Evolutionary conservation across 1,284 basidiomycete genomes (phyloP).

Genomic region (Moesziomyces globuligerus): DNA sequence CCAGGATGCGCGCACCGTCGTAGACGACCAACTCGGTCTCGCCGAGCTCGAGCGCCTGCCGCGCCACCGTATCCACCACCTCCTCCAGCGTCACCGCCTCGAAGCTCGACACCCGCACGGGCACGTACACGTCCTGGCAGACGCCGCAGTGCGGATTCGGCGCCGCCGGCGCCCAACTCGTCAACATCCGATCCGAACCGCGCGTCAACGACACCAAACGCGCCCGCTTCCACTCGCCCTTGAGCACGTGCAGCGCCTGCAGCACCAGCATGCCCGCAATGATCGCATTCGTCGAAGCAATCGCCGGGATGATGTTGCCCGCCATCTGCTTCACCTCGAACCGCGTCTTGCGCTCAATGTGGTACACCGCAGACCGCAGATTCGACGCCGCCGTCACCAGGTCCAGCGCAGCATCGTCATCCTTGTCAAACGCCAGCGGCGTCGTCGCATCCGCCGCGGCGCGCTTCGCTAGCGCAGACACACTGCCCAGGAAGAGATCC

Average conservation of each 20-base stretch:
- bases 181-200: constrained; percentile 36
- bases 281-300: constrained; percentile 98
- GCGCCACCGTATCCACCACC: constrained; percentile 73
- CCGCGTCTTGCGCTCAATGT: constrained; percentile 84
- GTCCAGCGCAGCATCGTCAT: constrained; percentile 94
- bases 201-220: constrained; percentile 49
- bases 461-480: constrained; percentile 80
- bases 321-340: constrained; percentile 99
- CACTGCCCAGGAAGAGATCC: constrained; percentile 71
- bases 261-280: constrained; percentile 92
- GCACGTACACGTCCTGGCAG: constrained; percentile 85
- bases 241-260: constrained; percentile 84
- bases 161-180: constrained; percentile 14
- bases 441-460: constrained; percentile 76
- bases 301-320: constrained; percentile 94
- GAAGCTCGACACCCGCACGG: constrained; percentile 73
- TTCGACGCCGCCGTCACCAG: constrained; percentile 96
- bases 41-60: constrained; percentile 70
- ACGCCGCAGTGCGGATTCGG: constrained; percentile 75
- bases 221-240: constrained; percentile 32
- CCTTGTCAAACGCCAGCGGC: constrained; percentile 91
- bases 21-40: constrained; percentile 69
- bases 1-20: constrained; percentile 82
- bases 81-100: constrained; percentile 79
- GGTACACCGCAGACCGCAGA: constrained; percentile 87